Percentiles rank a stretch among this genome's conserved stretches.
Conservation (phyloP, 192 early-diverging fungal genomes). For the Entophlyctis luteolus region DNA sequence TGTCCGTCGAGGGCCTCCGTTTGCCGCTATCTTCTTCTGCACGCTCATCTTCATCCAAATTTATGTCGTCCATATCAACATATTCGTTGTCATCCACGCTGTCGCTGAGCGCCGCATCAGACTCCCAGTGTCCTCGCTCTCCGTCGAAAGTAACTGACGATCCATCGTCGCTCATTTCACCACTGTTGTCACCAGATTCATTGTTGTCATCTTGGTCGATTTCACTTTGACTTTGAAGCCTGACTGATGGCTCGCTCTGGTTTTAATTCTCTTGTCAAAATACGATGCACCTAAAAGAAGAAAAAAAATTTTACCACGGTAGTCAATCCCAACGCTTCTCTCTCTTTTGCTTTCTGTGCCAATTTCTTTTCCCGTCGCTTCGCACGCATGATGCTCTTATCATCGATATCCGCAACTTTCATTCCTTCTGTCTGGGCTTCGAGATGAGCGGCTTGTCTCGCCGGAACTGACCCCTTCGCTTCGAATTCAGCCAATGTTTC, state of each 20-base stretch:
- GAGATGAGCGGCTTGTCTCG: constrained; percentile 68
- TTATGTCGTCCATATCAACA: constrained; percentile 21
- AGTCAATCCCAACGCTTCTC: neutral
- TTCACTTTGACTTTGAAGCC: neutral
- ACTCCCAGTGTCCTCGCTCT: constrained; percentile 19
- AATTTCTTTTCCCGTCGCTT: constrained; percentile 45
- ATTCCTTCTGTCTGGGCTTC: constrained; percentile 63
- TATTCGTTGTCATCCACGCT: constrained; percentile 21
- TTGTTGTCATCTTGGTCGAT: constrained; percentile 24
- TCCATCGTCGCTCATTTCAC: constrained; percentile 14
- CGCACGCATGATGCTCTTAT: constrained; percentile 59
- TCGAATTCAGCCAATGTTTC: constrained; percentile 79
- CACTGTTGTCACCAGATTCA: constrained; percentile 16
- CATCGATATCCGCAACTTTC: constrained; percentile 71
- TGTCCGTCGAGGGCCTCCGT: constrained; percentile 13
- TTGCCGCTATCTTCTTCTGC: neutral
- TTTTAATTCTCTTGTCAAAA: neutral
- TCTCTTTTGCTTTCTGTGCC: constrained; percentile 4
- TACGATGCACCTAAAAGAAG: neutral
- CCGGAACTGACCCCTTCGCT: constrained; percentile 61
- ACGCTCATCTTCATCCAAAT: constrained; percentile 36
- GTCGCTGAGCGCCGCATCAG: constrained; percentile 25
- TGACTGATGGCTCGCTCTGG: neutral
- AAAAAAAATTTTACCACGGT: no score
- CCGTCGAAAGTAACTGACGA: constrained; percentile 12